A percentile compares a stretch with the other conserved stretches of the same genome.
phyloP scores from a whole-genome alignment of 192 early-diverging fungal species.

The Coemansia sp. region DNA sequence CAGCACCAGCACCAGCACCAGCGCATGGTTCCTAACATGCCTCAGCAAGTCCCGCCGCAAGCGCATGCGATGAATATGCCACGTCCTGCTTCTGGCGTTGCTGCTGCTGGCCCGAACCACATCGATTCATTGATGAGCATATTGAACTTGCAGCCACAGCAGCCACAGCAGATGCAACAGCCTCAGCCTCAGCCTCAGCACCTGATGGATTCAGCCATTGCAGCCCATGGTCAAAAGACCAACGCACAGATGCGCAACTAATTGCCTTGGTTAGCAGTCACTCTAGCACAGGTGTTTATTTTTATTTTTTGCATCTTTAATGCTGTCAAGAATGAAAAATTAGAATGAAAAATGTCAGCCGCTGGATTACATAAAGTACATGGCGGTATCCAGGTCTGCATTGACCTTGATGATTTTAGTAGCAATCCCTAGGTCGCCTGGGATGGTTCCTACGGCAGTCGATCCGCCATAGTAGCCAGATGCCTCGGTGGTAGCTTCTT shows the following conservation, averaged over 20 bases:
- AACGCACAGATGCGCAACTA: neutral
- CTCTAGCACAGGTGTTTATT: neutral
- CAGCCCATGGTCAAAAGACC: conserved; percentile 6
- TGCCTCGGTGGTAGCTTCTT: conserved; percentile 35
- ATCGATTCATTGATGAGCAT: conserved; percentile 41
- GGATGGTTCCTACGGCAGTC: neutral
- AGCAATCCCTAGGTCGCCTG: conserved; percentile 12
- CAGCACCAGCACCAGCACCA: conserved; percentile 17
- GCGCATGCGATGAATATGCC: conserved; percentile 14
- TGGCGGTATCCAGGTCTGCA: conserved; percentile 16
- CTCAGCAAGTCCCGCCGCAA: conserved; percentile 13
- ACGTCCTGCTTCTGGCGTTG: neutral
- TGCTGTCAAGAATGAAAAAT: neutral
- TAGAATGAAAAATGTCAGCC: neutral
- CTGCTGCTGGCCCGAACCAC: conserved; percentile 19
- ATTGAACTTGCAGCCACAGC: conserved; percentile 20
- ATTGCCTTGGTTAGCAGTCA: neutral
- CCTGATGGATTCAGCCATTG: neutral
- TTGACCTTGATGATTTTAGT: conserved; percentile 36
- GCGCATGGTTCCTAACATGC: conserved; percentile 12
- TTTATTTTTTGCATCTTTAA: neutral
- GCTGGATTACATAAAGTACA: conserved; percentile 38
- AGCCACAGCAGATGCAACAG: conserved; percentile 8
- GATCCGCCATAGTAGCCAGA: conserved; percentile 37
- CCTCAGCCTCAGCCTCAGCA: conserved; percentile 8